These are phyloP conservation scores for Mortierella sp. DNA, from an alignment of 371 early-diverging fungal genomes.

Conservation along the genomic window DNA sequence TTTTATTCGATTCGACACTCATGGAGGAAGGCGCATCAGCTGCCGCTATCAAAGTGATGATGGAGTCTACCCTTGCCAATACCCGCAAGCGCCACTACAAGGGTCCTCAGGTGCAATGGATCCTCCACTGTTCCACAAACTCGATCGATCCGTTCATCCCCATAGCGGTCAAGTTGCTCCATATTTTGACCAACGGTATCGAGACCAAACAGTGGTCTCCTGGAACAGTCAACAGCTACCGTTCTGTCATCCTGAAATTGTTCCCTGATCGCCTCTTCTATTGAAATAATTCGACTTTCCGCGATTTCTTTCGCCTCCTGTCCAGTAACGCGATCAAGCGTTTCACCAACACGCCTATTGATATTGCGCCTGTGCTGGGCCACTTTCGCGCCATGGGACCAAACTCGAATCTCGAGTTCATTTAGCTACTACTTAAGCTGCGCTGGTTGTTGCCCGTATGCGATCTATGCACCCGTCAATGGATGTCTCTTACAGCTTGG, in stretches of 20 bases:
- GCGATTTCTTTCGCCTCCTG: not conserved
- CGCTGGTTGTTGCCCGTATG: constrained; percentile 16
- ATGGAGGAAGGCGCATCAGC: not conserved
- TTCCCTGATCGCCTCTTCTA: not conserved
- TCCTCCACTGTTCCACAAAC: not conserved
- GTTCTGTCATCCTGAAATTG: not conserved
- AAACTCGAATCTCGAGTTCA: not conserved
- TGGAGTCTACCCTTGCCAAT: not conserved
- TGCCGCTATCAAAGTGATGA: not conserved
- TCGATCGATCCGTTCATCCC: not conserved
- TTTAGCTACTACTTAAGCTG: constrained; percentile 2
- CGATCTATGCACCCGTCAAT: constrained; percentile 19
- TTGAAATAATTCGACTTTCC: not conserved
- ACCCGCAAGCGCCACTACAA: not conserved
- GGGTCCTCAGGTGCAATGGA: not conserved
- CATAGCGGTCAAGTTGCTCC: not conserved
- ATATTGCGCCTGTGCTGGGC: constrained; percentile 7
- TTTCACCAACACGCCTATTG: not conserved
- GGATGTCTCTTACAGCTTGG: constrained; percentile 11
- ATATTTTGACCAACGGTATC: not conserved
- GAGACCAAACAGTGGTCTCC: not conserved
- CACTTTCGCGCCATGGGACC: not conserved
- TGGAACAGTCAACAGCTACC: not conserved
- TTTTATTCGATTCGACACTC: no score
- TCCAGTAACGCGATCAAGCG: not conserved